A percentile compares a stretch with the other conserved stretches of the same genome.
phyloP scores from a whole-genome alignment of 2,329 filamentous ascomycete species.

The Chaetomiaceae sp. region DNA sequence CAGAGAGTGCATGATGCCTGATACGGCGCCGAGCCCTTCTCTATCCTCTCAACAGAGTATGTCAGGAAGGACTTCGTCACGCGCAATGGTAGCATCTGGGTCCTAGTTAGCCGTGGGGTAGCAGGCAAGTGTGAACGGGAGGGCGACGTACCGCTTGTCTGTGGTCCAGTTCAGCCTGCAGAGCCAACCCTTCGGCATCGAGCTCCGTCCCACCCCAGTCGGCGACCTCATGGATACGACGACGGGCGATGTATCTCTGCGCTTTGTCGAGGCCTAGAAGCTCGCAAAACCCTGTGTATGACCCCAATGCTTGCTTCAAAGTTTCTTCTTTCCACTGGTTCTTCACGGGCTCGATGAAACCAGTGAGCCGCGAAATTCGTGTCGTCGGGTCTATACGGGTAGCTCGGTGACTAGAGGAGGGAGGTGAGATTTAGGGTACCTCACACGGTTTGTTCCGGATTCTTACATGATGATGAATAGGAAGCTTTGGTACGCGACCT shows the following conservation, averaged over 20 bases:
- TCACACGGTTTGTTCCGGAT: no score
- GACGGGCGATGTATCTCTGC: conserved; percentile 68
- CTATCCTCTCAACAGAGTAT: conserved; percentile 83
- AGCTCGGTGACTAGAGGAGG: conserved; percentile 62
- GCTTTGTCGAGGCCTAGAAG: conserved; percentile 75
- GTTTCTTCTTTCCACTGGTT: conserved; percentile 69
- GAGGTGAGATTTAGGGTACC: no score
- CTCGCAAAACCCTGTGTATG: conserved; percentile 72
- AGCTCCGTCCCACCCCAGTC: conserved; percentile 79
- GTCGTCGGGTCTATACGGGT: conserved; percentile 64
- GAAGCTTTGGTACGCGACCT: conserved; percentile 82
- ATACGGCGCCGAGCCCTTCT: conserved; percentile 65
- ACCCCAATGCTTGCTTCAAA: conserved; percentile 62
- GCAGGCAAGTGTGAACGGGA: no score
- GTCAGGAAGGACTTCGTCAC: conserved; percentile 88
- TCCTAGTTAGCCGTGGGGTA: no score
- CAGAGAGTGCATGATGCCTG: conserved; percentile 75
- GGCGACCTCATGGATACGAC: conserved; percentile 65
- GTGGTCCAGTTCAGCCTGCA: conserved; percentile 73
- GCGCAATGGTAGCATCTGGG: conserved; percentile 72
- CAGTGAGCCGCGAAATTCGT: conserved; percentile 64
- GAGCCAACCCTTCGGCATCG: conserved; percentile 68
- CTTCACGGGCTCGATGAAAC: conserved; percentile 78
- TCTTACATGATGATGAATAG: conserved; percentile 83
- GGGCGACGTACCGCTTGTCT: conserved; percentile 54